These are phyloP conservation scores for Tulasnella sp. DNA, from an alignment of 768 basidiomycete species.

Conservation along the genomic window DNA sequence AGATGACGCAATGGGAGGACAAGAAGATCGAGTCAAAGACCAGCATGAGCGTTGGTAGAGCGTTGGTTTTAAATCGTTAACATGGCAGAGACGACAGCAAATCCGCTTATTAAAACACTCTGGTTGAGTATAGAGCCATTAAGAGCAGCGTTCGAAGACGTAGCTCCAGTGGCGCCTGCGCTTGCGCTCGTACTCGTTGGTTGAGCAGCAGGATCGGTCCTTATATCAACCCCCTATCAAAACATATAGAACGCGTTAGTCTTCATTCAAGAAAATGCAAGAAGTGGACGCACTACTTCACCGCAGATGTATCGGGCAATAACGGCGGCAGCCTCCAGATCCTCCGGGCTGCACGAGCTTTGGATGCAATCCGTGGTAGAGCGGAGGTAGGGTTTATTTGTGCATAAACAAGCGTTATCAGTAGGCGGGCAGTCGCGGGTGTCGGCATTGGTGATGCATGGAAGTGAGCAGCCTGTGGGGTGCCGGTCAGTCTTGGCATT, in stretches of 20 bases:
- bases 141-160: conserved; percentile 20
- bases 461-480: conserved; percentile 18
- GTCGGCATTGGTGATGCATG: conserved; percentile 18
- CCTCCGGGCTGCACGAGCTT: neutral
- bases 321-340: neutral
- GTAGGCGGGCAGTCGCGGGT: conserved; percentile 45
- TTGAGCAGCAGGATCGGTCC: neutral
- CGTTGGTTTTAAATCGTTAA: neutral
- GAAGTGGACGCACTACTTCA: neutral
- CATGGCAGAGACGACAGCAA: neutral
- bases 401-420: conserved; percentile 61
- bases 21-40: too few relatives aligned
- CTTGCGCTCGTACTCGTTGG: neutral
- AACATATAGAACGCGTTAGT: neutral
- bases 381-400: conserved; percentile 33
- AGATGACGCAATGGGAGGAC: too few relatives aligned
- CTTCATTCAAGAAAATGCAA: neutral
- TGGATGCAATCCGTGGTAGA: conserved; percentile 16
- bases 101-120: neutral
- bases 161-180: neutral
- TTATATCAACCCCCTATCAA: conserved; percentile 9
- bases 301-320: neutral
- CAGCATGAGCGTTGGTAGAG: too few relatives aligned
- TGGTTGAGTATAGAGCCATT: neutral
- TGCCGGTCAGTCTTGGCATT: neutral